Percentiles rank a stretch among this genome's conserved stretches.
Conservation (phyloP, 306 rosid species). For the Carpinus viminea region DNA sequence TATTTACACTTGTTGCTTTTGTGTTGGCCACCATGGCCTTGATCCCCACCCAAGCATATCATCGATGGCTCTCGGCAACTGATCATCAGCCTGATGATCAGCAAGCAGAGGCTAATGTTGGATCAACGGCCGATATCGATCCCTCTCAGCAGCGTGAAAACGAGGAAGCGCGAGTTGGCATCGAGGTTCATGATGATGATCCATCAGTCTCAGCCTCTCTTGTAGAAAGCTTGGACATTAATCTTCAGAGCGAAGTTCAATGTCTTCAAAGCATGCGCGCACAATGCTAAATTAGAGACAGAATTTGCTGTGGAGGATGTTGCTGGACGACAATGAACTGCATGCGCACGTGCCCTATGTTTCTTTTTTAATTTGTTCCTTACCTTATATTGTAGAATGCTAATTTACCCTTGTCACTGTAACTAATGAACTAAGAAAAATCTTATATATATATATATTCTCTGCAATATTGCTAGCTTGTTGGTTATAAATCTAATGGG, state of each 20-base stretch:
- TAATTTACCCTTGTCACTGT: neutral
- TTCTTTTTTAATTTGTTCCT: neutral
- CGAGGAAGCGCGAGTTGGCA: neutral
- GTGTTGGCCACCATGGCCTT: neutral
- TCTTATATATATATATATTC: neutral
- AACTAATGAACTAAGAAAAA: neutral
- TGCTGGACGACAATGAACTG: neutral
- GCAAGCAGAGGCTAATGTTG: neutral
- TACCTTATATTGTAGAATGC: neutral
- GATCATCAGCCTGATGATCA: neutral
- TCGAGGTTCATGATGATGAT: neutral
- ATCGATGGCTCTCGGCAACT: neutral
- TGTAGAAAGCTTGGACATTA: neutral
- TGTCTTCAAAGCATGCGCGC: neutral
- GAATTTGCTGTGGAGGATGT: neutral
- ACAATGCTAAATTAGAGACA: neutral
- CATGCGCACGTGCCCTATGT: neutral
- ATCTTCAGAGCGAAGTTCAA: neutral
- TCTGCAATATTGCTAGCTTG: neutral
- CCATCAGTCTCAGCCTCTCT: neutral
- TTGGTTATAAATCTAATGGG: neutral
- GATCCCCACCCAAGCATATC: neutral
- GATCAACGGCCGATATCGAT: neutral
- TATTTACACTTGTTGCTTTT: neutral
- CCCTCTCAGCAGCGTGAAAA: neutral